Evolutionary conservation across 306 rosid species (phyloP).

Genomic region (Acacia acuminata): DNA sequence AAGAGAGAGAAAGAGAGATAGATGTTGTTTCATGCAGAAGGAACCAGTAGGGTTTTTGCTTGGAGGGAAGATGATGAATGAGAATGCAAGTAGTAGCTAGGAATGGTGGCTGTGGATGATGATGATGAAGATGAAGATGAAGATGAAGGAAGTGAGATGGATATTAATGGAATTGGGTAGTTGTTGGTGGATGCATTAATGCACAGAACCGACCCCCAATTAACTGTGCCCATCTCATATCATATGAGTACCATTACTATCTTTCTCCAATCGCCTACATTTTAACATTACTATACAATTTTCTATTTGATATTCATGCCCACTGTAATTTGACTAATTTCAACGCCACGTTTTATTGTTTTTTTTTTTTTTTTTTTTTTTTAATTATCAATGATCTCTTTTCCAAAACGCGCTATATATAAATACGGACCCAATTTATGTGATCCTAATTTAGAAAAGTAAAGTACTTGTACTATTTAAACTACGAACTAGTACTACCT

Average conservation of each 20-base stretch:
- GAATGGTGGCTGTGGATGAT: neutral
- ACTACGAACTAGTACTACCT: no score
- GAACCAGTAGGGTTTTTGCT: neutral
- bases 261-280: no score
- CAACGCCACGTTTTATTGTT: neutral
- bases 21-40: constrained; percentile 54
- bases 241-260: no score
- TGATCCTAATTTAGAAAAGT: no score
- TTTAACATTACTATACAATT: neutral
- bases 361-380: no score
- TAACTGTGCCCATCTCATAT: constrained; percentile 2
- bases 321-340: neutral
- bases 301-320: neutral
- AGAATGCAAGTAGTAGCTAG: neutral
- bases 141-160: neutral
- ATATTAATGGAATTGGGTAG: constrained; percentile 59
- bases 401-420: no score
- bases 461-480: no score
- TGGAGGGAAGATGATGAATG: neutral
- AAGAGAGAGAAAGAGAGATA: neutral
- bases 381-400: no score
- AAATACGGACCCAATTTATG: no score
- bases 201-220: constrained; percentile 46
- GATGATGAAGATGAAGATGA: neutral
- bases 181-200: constrained; percentile 62